A percentile compares a stretch with the other conserved stretches of the same genome.
Conservation (phyloP, 306 rosid species). For the Vigna unguiculata region DNA sequence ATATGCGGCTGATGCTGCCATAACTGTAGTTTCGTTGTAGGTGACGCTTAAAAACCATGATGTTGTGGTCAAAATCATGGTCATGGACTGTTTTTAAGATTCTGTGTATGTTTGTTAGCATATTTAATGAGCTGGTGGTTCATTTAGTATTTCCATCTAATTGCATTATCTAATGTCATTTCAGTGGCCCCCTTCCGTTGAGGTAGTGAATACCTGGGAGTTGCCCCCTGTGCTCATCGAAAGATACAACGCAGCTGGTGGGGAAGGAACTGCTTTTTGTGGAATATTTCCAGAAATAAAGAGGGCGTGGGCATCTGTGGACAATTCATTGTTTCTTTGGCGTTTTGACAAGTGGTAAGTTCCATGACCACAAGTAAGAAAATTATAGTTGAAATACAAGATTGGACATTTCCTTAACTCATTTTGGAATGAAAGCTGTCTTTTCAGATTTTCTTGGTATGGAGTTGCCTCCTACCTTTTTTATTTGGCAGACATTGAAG, state of each 20-base stretch:
- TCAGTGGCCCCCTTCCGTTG: conserved; percentile 97
- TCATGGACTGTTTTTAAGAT: neutral
- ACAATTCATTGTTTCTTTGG: conserved; percentile 94
- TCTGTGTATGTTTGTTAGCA: neutral
- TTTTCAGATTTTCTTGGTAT: neutral
- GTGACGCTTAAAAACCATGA: neutral
- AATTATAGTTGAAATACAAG: neutral
- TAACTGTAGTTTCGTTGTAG: neutral
- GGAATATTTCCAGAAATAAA: conserved; percentile 96
- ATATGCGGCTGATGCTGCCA: neutral
- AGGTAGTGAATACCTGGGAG: conserved; percentile 87
- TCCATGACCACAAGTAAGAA: neutral
- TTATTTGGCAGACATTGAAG: conserved; percentile 7
- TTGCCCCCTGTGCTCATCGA: conserved; percentile 92
- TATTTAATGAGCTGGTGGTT: neutral
- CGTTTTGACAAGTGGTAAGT: conserved; percentile 96
- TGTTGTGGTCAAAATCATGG: neutral
- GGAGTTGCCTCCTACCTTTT: conserved; percentile 4
- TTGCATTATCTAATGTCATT: conserved; percentile 39
- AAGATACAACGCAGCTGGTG: conserved; percentile 93
- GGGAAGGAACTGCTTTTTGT: conserved; percentile 97
- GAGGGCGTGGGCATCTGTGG: conserved; percentile 97
- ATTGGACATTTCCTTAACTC: neutral
- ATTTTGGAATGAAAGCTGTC: conserved; percentile 9
- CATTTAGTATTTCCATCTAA: conserved; percentile 9